These are phyloP conservation scores for Roridomyces roridus DNA, from an alignment of 768 basidiomycete genomes.

Conservation along the genomic window DNA sequence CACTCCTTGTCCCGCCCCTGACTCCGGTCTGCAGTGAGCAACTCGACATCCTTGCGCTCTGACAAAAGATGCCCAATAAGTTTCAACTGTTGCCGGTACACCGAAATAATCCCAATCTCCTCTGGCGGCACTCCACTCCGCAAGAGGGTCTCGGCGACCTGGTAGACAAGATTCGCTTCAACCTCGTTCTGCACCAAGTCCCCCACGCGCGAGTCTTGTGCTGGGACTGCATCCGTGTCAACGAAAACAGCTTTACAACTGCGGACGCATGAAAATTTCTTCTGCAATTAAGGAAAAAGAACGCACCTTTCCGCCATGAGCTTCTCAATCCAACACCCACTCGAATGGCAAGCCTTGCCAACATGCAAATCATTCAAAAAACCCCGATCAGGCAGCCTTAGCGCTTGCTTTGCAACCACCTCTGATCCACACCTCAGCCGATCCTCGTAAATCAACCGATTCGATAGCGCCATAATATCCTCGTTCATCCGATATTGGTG, in stretches of 20 bases:
- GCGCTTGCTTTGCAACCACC: slow-evolving; percentile 62
- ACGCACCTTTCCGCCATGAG: slow-evolving; percentile 70
- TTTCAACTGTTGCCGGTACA: slow-evolving; percentile 97
- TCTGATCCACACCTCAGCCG: slow-evolving; percentile 81
- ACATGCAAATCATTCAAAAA: slow-evolving; percentile 54
- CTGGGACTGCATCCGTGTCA: slow-evolving; percentile 88
- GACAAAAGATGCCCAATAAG: slow-evolving; percentile 72
- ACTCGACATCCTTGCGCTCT: slow-evolving; percentile 67
- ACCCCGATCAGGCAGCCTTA: slow-evolving; percentile 57
- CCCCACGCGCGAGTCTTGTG: slow-evolving; percentile 80
- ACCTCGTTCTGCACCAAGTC: slow-evolving; percentile 89
- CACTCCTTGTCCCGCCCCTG: slow-evolving; percentile 97
- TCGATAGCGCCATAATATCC: slow-evolving; percentile 93
- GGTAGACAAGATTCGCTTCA: slow-evolving; percentile 74
- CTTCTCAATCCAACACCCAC: slow-evolving; percentile 73
- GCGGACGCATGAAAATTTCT: background rate
- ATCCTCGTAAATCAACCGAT: slow-evolving; percentile 83
- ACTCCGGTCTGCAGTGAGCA: slow-evolving; percentile 91
- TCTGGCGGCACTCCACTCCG: slow-evolving; percentile 66
- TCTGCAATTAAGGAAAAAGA: background rate
- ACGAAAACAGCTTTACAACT: slow-evolving; percentile 92
- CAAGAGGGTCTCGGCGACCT: slow-evolving; percentile 72
- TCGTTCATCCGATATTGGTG: slow-evolving; percentile 97
- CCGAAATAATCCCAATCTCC: slow-evolving; percentile 87
- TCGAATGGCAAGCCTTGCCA: slow-evolving; percentile 33